Evolutionary conservation across 768 basidiomycete species (phyloP), one percentile per base, ranked within the genome.

Genomic region (Termitomyces sp.): DNA sequence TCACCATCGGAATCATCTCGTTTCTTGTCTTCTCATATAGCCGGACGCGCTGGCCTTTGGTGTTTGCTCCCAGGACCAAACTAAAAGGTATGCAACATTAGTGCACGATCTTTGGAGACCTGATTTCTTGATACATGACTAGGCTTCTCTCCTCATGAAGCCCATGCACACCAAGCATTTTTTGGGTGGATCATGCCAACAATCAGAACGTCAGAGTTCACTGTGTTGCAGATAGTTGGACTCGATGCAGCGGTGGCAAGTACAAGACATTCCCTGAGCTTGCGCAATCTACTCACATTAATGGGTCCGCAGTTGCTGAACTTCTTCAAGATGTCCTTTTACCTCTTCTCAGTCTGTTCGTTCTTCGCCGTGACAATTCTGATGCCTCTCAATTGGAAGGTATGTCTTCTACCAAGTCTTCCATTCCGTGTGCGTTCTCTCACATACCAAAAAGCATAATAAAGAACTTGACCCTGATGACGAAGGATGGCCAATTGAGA

Each of bases 131-230:
- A 42, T 51, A 35, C 41, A 6, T 37, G 49, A 55, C 5, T 64
- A 94, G 93, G 88, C 2, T 96, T 96, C 73, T 95, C 93, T 4
- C 93, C 93, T 19, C 91, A 93, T 60, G 93, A 95, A 68, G 93
- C 90, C 0, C 93, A 95, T 65, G 84, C 85, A 2, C 88, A 91
- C 62, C 78, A 82, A 56, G 84, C 88, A 0, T 90, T 97, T 73
- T 93, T 97, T 71, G 93, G 93, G 24, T 99, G 97, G 96, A 90
- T 99, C 51, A 71, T 96, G 61, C 96, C 96, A 1, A 98, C 96
- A 0, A 79, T 98, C 42, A 75, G 80, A 55, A 93, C 88, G 0
- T 94, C 91, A 44, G 96, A 99, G 66, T 94, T 91, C 58, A 89
- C 93, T 0, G 84, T 99, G 3, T 77, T 99, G 2, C 94, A 98